Evolutionary conservation across 2,329 filamentous ascomycete species (phyloP).

Genomic region (Shiraia sp.): DNA sequence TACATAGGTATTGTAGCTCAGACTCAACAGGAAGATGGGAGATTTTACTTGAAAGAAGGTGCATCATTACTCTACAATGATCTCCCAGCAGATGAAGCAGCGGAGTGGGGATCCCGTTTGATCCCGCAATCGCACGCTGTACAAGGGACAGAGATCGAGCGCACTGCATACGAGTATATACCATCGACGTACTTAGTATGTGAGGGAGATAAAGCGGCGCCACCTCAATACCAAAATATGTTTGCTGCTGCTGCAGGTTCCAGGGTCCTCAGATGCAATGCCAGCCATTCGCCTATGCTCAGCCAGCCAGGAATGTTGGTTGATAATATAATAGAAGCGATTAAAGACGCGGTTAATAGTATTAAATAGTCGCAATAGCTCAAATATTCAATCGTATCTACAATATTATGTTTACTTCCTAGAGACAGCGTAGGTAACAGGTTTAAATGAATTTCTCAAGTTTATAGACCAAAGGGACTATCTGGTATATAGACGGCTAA

Average conservation of each 20-base stretch:
- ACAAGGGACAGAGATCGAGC: conserved; percentile 18
- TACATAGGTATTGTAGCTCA: too few species aligned
- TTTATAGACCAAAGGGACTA: too few species aligned
- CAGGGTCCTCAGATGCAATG: neutral
- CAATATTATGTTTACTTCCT: too few species aligned
- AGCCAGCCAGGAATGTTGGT: conserved; percentile 1
- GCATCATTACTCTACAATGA: conserved; percentile 3
- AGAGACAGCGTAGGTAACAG: too few species aligned
- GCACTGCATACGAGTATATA: conserved; percentile 46
- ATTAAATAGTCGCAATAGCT: too few species aligned
- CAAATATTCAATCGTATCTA: too few species aligned
- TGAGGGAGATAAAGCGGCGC: conserved; percentile 44
- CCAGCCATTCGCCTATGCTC: conserved; percentile 7
- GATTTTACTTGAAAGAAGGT: neutral
- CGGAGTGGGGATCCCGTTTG: conserved; percentile 1
- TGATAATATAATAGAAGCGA: too few species aligned
- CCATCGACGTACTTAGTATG: conserved; percentile 48
- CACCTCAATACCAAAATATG: conserved; percentile 38
- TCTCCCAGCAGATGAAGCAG: neutral
- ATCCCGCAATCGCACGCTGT: conserved; percentile 9
- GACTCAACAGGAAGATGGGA: neutral
- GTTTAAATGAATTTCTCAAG: too few species aligned
- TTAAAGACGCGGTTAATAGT: too few species aligned
- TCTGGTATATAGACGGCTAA: too few species aligned
- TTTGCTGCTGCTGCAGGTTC: conserved; percentile 3